Evolutionary conservation across 1,284 basidiomycete species (phyloP), one percentile per base, ranked within the genome.

Genomic region (Xanthoconium separans): DNA sequence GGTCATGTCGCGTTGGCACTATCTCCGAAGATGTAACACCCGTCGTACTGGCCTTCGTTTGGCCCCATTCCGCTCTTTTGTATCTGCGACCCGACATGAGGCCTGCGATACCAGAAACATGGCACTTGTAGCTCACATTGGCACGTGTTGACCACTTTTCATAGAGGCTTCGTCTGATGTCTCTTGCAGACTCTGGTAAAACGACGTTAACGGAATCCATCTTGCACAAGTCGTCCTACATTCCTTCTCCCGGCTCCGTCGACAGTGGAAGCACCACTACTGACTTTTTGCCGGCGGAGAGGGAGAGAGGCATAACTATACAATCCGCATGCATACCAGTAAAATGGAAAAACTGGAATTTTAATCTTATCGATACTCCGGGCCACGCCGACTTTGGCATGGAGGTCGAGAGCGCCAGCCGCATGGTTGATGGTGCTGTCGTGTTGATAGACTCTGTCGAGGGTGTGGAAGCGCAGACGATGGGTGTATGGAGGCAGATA

Each of bases 331-430:
- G 91, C 68, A 92, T 95, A 51, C 93, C 93, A 0, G 89, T 95
- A n/a, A 80, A 82, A 68, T 95, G 93, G 93, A 83, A 86, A 65
- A 68, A 83, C 57, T 91, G 88, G 83, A 84, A 79, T 4, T 90
- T 92, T 71, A 94, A 94, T 62, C 79, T 95, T 37, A 87, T 95
- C 47, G 93, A 95, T 65, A 95, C 93, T 6, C 93, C 93, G 8
- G 93, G 93, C 16, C 93, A 95, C 70, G 91, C 92, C 8, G 93
- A 95, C 70, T 95, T 95, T 72, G 93, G 92, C 3, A 94, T 95
- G 88, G 93, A 95, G 64, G 93, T 95, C 11, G 93, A 95, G 70
- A 89, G 92, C 61, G 92, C 93, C 13, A 92, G 93, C 64, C 83
- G 93, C 16, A 89, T 95, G 10, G 85, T 94, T 2, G 93, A 95